Evolutionary conservation across 306 rosid genomes (phyloP).

Genomic region (Cicer bijugum): DNA sequence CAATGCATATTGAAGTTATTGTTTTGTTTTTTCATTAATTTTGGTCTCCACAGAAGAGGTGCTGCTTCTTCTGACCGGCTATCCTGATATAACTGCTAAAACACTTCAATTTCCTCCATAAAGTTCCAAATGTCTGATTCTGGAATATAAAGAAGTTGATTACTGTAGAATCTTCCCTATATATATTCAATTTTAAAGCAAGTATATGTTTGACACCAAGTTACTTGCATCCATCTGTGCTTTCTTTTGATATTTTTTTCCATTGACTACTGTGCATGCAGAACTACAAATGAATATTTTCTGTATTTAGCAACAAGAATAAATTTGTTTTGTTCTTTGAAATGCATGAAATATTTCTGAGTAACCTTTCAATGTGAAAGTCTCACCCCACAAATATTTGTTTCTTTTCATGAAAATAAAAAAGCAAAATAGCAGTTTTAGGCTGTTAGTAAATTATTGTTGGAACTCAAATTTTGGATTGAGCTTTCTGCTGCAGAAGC

Average conservation of each 20-base stretch:
- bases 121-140: conserved; percentile 22
- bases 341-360: background rate
- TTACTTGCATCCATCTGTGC: conserved; percentile 16
- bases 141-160: conserved; percentile 27
- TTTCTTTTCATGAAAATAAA: conserved; percentile 24
- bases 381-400: background rate
- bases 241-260: conserved; percentile 31
- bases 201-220: conserved; percentile 24
- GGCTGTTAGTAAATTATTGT: background rate
- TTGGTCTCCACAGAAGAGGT: conserved; percentile 13
- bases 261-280: background rate
- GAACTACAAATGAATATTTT: conserved; percentile 30
- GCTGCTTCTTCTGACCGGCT: conserved; percentile 1
- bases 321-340: background rate
- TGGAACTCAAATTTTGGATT: background rate
- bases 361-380: background rate
- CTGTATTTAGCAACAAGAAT: conserved; percentile 10
- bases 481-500: conserved; percentile 15
- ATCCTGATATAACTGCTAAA: conserved; percentile 6
- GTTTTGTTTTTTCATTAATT: conserved; percentile 22
- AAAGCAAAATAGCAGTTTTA: conserved; percentile 1
- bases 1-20: conserved; percentile 4
- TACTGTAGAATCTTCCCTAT: conserved; percentile 2
- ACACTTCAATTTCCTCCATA: background rate
- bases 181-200: background rate